Evolutionary conservation across 495 filamentous ascomycete genomes (phyloP), one percentile per base, ranked within the genome.

Genomic region (Daldinia caldariorum): DNA sequence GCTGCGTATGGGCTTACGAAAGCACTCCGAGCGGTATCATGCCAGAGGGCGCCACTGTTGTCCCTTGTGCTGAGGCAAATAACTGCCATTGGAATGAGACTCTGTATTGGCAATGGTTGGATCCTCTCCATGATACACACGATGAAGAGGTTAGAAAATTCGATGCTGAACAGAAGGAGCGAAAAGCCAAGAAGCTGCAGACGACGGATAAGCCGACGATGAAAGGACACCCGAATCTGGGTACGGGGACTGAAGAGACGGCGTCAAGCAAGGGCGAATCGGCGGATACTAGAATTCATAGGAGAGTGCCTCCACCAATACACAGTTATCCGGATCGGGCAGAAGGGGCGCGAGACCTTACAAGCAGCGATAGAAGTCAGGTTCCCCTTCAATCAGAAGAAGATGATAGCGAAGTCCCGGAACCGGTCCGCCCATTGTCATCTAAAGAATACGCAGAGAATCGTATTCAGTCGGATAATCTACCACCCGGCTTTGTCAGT

Each of bases 1-100:
- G 94, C 20, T 99, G 95, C 76, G 91, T 95, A 2, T 98, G 93
- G 94, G 91, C 93, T 2, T 98, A 98, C 75, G 88, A 92, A 70
- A 84, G 85, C 16, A 93, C 91, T 12, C 83, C 87, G 1, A 91
- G 89, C 0, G 96, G 94, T 4, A 92, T 99, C 69, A 97, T 97
- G 94, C 94, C 95, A 1, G 95, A 99, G 77, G 77, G 77, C 6
- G 90, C 92, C 61, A 74, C 75, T 5, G 78, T 90, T 0, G 70
- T 94, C 26, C 86, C 88, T 2, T 99, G 95, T 75, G 81, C 85
- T n/a, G 83, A 89, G 61, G 75, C 73, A 4, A 77, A 85, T 32
- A 78, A 87, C 18, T 99, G 95, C 75, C 79, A 86, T 9, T 98
- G 91, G 87, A 90, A 94, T 74, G 82, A 94, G 76, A 91, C 87